These are phyloP conservation scores for Fusarium vanettenii DNA, from an alignment of 2,329 filamentous ascomycete species.

Conservation along the genomic window DNA sequence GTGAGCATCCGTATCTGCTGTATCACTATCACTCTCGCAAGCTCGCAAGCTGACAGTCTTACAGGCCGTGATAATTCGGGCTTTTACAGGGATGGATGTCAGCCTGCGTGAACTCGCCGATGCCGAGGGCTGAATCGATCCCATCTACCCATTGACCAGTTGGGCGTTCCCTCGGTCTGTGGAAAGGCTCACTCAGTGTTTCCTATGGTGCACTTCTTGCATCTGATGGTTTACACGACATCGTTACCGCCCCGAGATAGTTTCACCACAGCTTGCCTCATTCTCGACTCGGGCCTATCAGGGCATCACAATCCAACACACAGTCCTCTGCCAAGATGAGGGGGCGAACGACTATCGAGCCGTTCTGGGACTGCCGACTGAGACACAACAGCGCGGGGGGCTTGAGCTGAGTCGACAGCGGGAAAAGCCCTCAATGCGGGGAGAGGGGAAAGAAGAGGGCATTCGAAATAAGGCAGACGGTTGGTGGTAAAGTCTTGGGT, in stretches of 20 bases:
- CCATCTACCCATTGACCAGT: not conserved
- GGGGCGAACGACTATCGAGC: slow-evolving; percentile 15
- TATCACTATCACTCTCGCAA: slow-evolving; percentile 15
- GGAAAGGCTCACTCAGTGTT: not conserved
- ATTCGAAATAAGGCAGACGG: not conserved
- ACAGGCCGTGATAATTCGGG: not conserved
- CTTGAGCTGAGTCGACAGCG: slow-evolving; percentile 22
- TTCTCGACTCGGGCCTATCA: slow-evolving; percentile 27
- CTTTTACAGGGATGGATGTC: not conserved
- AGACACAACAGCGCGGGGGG: slow-evolving; percentile 32
- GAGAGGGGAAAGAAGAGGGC: not conserved
- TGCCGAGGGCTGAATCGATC: slow-evolving; percentile 1
- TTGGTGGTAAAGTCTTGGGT: not conserved
- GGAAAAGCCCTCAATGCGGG: not conserved
- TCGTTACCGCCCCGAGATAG: slow-evolving; percentile 8
- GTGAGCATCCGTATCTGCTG: slow-evolving; percentile 17
- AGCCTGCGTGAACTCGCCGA: not conserved
- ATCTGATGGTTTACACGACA: slow-evolving; percentile 9
- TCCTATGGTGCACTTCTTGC: not conserved
- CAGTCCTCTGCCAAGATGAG: slow-evolving; percentile 28
- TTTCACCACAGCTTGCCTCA: slow-evolving; percentile 28
- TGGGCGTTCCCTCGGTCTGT: not conserved
- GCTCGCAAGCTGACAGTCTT: slow-evolving; percentile 8
- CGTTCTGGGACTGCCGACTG: slow-evolving; percentile 21
- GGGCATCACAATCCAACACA: slow-evolving; percentile 14